Percentiles rank a stretch among this genome's conserved stretches.
Evolutionary conservation across 495 filamentous ascomycete species (phyloP).

Genomic region (Cercophora samala): DNA sequence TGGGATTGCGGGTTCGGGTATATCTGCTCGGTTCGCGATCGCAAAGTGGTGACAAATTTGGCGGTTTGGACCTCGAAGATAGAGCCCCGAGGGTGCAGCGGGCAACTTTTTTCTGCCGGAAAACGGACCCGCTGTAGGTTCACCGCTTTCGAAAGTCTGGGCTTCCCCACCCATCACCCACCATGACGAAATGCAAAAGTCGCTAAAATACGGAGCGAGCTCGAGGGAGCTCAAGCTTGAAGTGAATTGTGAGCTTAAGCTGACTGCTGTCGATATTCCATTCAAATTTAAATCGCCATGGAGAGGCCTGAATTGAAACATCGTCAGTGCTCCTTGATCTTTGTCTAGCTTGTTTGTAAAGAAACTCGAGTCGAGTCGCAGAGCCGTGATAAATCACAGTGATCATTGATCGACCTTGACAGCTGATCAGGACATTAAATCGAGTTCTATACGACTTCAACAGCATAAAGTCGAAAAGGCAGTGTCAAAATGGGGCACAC

Average conservation of each 20-base stretch:
- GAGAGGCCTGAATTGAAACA: no score
- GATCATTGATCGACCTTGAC: no score
- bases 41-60: not conserved
- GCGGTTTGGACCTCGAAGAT: not conserved
- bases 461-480: no score
- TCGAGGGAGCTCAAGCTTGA: not conserved
- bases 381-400: no score
- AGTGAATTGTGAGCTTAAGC: not conserved
- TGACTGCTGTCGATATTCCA: not conserved
- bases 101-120: conserved; percentile 25
- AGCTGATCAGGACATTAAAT: no score
- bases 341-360: no score
- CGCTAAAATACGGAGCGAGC: not conserved
- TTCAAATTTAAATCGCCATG: no score
- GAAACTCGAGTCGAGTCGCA: no score
- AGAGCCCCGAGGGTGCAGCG: not conserved
- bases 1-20: not conserved
- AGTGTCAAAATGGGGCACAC: not conserved
- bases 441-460: no score
- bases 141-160: conserved; percentile 13
- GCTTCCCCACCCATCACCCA: conserved; percentile 7
- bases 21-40: not conserved
- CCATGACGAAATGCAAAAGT: conserved; percentile 8
- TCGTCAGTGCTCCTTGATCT: no score
- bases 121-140: not conserved